These are phyloP conservation scores for Drechslerella stenobrocha DNA, from an alignment of 2,329 filamentous ascomycete genomes.

Conservation along the genomic window DNA sequence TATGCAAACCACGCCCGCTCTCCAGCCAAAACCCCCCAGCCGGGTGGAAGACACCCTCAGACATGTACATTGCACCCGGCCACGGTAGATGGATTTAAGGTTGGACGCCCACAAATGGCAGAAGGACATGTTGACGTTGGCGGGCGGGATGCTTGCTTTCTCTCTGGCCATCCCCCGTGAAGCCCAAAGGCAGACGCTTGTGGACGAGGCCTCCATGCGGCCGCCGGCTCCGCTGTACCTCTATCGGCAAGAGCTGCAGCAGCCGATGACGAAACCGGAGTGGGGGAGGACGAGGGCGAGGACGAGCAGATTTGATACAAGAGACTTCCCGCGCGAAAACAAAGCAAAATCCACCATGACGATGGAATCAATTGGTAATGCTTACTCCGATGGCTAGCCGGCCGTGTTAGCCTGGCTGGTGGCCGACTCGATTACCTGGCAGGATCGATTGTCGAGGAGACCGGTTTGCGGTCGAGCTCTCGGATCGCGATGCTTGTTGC, in stretches of 20 bases:
- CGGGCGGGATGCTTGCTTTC: conserved; percentile 5
- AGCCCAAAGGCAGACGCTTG: neutral
- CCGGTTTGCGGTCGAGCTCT: conserved; percentile 26
- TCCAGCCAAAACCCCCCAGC: conserved; percentile 35
- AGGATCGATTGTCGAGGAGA: conserved; percentile 17
- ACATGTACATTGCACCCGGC: conserved; percentile 48
- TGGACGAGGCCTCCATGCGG: conserved; percentile 17
- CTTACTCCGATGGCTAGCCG: conserved; percentile 27
- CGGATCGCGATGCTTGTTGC: conserved; percentile 46
- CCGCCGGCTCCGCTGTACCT: conserved; percentile 47
- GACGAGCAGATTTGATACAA: neutral
- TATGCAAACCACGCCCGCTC: conserved; percentile 46
- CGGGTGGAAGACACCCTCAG: conserved; percentile 45
- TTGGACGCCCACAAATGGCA: conserved; percentile 30
- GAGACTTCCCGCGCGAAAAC: neutral
- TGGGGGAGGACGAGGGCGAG: conserved; percentile 10
- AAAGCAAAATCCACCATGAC: conserved; percentile 10
- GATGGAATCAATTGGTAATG: conserved; percentile 26
- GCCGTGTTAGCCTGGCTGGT: conserved; percentile 11
- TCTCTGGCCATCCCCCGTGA: conserved; percentile 10
- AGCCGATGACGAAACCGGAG: conserved; percentile 48
- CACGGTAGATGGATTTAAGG: conserved; percentile 45
- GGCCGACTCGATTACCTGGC: conserved; percentile 36
- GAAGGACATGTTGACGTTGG: conserved; percentile 12
- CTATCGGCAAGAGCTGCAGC: conserved; percentile 48